Conservation (phyloP, 257 asterid genomes). For the Nicotiana undulata region DNA sequence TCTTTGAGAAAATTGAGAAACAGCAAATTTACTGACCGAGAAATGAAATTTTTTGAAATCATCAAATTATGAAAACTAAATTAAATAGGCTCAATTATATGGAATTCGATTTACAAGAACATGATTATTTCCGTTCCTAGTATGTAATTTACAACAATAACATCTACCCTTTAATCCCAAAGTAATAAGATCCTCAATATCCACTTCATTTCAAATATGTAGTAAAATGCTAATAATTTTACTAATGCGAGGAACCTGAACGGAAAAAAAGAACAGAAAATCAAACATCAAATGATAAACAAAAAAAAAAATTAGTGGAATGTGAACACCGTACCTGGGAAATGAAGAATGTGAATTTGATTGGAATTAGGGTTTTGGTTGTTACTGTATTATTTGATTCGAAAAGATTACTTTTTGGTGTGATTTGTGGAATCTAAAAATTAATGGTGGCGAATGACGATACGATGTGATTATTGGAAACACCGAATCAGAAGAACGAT, state of each 20-base stretch:
- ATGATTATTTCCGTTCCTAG: neutral
- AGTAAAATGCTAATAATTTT: too few relatives aligned
- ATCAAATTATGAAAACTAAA: neutral
- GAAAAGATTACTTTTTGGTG: neutral
- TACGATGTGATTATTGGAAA: too few relatives aligned
- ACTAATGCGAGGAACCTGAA: too few relatives aligned
- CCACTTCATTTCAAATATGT: neutral
- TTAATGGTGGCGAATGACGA: too few relatives aligned
- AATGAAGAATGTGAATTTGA: constrained; percentile 1
- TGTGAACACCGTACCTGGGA: neutral
- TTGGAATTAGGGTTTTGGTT: neutral
- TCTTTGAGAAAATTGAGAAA: neutral
- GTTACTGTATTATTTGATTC: neutral
- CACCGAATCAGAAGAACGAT: too few relatives aligned
- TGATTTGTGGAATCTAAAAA: too few relatives aligned
- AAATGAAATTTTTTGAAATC: neutral
- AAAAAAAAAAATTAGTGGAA: neutral
- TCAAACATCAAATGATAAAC: neutral
- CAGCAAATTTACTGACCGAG: neutral
- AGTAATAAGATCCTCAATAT: neutral
- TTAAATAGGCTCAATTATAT: neutral
- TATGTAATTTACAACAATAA: neutral
- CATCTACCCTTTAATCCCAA: neutral
- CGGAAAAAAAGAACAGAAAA: too few relatives aligned
- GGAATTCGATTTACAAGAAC: neutral